Evolutionary conservation across 2,329 filamentous ascomycete species (phyloP), one percentile per base, ranked within the genome.

Genomic region (Podosphaera fusca): DNA sequence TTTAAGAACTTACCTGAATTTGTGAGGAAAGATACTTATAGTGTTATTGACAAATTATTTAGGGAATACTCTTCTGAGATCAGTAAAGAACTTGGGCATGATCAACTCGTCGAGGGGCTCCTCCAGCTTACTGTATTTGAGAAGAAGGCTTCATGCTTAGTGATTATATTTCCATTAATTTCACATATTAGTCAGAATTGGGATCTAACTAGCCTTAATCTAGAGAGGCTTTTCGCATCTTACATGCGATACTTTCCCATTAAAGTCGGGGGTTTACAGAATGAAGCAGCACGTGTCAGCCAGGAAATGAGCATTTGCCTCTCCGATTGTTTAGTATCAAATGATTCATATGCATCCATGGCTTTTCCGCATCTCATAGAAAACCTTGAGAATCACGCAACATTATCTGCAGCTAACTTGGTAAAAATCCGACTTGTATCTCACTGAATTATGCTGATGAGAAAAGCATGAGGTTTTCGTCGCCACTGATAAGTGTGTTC

Each of bases 181-280:
- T 56, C 56, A 10, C 50, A 61, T 14, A 34, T 67, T 2, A 58
- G 61, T 31, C 56, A 56, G 14, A 56, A 55, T 3, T 66, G 64
- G 64, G 53, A 54, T 14, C 54, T 62, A 9, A 47, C 35, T 2
- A 31, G 55, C 9, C 54, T 52, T 4, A 60, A 61, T 8, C 58
- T 58, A 8, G 56, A 62, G 14, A 42, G 57, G 0, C 54, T 66
- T 4, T 67, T 63, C 59, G 60, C 62, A 5, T 65, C 63, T 1
- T 66, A 63, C 42, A 60, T 61, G 10, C 56, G 65, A 40, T 67
- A 66, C 42, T 67, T 62, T 56, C 66, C 66, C 1, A 63, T 67
- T 21, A 65, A 60, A 2, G 52, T 67, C 7, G 58, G 60, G 12
- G 61, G 59, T 3, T 47, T 53, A 10, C 42, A 55, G 9, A 49